phyloP scores from a whole-genome alignment of 257 asterid genomes.

The Anisodus acutangulus region DNA sequence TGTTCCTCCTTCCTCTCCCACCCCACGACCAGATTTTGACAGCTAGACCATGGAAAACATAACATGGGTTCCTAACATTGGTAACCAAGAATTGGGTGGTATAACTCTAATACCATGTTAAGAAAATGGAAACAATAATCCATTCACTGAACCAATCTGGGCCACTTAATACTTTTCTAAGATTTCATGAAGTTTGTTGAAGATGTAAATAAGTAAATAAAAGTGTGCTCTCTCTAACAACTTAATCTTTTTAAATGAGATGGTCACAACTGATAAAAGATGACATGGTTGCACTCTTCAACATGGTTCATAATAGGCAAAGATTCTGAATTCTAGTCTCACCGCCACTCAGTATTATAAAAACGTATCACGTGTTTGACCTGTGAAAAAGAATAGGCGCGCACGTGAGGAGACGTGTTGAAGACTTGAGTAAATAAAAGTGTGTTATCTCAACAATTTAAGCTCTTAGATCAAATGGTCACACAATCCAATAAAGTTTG shows the following conservation, averaged over 20 bases:
- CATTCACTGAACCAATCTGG: background rate
- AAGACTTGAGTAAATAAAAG: background rate
- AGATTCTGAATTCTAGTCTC: background rate
- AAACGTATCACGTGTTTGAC: background rate
- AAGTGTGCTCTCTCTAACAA: background rate
- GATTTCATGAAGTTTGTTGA: conserved; percentile 6
- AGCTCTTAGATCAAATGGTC: background rate
- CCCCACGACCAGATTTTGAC: background rate
- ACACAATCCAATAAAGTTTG: background rate
- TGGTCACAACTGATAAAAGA: background rate
- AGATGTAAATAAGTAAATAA: background rate
- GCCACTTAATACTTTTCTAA: background rate
- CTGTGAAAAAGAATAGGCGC: background rate
- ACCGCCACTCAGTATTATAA: background rate
- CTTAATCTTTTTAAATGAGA: background rate
- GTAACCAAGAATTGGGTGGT: background rate
- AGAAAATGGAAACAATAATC: background rate
- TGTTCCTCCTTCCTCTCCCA: background rate
- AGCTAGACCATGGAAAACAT: background rate
- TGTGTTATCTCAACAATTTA: background rate
- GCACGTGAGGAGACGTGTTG: background rate
- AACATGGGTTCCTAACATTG: background rate
- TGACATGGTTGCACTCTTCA: background rate
- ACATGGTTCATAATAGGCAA: background rate
- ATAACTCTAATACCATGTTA: background rate